phyloP scores from a whole-genome alignment of 768 basidiomycete species.

The Boletus vermiculosoides region DNA sequence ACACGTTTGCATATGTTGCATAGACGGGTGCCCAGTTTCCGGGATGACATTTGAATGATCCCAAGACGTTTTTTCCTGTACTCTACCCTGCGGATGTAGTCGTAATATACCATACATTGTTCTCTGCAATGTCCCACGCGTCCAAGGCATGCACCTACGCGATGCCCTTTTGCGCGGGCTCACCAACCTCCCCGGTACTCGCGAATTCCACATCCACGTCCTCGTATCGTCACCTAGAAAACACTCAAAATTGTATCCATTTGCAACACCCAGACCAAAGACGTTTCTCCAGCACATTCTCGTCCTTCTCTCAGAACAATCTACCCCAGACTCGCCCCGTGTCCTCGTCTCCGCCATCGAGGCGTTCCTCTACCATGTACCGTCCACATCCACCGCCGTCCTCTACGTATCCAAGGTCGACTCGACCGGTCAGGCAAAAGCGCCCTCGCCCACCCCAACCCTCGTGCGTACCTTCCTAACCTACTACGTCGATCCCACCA shows the following conservation, averaged over 20 bases:
- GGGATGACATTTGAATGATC: slow-evolving; percentile 1
- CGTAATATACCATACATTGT: slow-evolving; percentile 20
- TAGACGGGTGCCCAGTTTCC: slow-evolving; percentile 15
- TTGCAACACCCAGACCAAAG: slow-evolving; percentile 63
- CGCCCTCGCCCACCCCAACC: slow-evolving; percentile 65
- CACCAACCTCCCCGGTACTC: slow-evolving; percentile 56
- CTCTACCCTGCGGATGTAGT: slow-evolving; percentile 13
- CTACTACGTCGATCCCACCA: slow-evolving; percentile 62
- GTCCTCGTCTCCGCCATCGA: slow-evolving; percentile 81
- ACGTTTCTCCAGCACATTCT: slow-evolving; percentile 75
- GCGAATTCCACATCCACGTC: slow-evolving; percentile 73
- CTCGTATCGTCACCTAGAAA: slow-evolving; percentile 69
- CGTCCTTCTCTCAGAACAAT: slow-evolving; percentile 68
- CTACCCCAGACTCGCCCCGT: slow-evolving; percentile 45
- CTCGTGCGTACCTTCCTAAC: slow-evolving; percentile 66
- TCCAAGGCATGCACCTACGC: slow-evolving; percentile 46
- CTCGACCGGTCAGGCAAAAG: slow-evolving; percentile 72
- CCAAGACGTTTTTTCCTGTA: slow-evolving; percentile 7
- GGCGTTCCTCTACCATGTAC: slow-evolving; percentile 70
- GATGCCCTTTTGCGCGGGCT: slow-evolving; percentile 62
- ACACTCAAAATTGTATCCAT: slow-evolving; percentile 69
- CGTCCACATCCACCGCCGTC: slow-evolving; percentile 64
- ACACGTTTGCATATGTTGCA: slow-evolving; percentile 52
- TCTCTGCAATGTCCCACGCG: slow-evolving; percentile 15
- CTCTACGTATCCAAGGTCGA: slow-evolving; percentile 95